These are phyloP conservation scores for Glycine soja DNA, from an alignment of 306 rosid species.

Conservation along the genomic window DNA sequence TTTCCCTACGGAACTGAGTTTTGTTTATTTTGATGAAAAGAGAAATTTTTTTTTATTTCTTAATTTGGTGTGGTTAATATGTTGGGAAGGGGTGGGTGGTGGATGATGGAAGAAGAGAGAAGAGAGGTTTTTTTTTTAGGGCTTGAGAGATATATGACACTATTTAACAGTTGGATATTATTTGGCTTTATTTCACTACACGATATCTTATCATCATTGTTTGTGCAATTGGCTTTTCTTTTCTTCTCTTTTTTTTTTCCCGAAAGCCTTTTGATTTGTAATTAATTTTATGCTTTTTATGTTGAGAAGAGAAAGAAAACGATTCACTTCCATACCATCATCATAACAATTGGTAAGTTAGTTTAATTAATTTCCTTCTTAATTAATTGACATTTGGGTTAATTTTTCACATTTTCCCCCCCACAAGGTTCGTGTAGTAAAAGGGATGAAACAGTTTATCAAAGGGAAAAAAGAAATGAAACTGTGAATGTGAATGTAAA, in stretches of 20 bases:
- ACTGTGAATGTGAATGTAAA: background rate
- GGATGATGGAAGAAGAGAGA: background rate
- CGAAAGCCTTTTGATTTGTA: slow-evolving; percentile 44
- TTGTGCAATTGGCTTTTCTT: slow-evolving; percentile 60
- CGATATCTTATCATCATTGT: slow-evolving; percentile 70
- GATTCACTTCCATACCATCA: slow-evolving; percentile 44
- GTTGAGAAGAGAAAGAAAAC: slow-evolving; percentile 45
- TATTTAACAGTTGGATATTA: slow-evolving; percentile 56
- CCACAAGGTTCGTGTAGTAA: slow-evolving; percentile 42
- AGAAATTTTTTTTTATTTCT: slow-evolving; percentile 36
- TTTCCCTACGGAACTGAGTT: slow-evolving; percentile 59
- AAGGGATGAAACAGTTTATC: slow-evolving; percentile 51
- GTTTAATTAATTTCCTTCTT: background rate
- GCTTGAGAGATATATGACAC: slow-evolving; percentile 59
- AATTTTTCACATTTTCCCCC: background rate
- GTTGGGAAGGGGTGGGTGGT: slow-evolving; percentile 41
- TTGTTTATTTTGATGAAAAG: slow-evolving; percentile 41
- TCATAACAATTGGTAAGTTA: slow-evolving; percentile 40
- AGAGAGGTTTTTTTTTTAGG: slow-evolving; percentile 49
- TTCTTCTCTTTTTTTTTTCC: slow-evolving; percentile 43
- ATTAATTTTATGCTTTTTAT: slow-evolving; percentile 46
- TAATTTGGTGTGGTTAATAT: slow-evolving; percentile 66
- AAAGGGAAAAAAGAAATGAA: slow-evolving; percentile 16
- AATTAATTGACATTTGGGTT: too few species aligned
- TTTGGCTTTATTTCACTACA: slow-evolving; percentile 60